phyloP scores from a whole-genome alignment of 352 stramenopile genomes.

The Phytophthora quininea region DNA sequence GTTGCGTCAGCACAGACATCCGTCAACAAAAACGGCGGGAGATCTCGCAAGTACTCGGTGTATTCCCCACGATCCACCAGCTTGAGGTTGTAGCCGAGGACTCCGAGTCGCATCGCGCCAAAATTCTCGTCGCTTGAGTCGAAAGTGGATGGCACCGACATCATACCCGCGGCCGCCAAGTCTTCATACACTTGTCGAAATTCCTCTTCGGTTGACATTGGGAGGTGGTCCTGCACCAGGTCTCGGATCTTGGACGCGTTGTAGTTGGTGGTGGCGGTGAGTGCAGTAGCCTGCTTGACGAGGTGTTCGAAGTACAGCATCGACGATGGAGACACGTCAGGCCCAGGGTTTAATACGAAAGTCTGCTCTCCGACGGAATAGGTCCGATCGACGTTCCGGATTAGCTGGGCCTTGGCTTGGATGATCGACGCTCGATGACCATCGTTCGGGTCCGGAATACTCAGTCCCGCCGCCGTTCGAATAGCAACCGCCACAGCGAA shows the following conservation, averaged over 20 bases:
- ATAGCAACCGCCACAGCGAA: constrained; percentile 2
- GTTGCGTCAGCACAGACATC: constrained; percentile 22
- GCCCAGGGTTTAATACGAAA: constrained; percentile 27
- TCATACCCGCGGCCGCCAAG: constrained; percentile 20
- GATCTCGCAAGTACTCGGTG: constrained; percentile 14
- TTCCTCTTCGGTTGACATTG: constrained; percentile 13
- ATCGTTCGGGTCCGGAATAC: constrained; percentile 27
- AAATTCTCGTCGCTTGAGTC: constrained; percentile 50
- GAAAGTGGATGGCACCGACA: constrained; percentile 25
- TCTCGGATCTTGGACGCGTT: constrained; percentile 26
- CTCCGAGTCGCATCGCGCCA: constrained; percentile 34
- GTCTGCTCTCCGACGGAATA: constrained; percentile 31
- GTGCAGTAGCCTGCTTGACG: constrained; percentile 23
- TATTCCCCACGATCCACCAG: constrained; percentile 30
- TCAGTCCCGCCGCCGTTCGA: constrained; percentile 8
- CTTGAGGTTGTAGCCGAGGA: constrained; percentile 41
- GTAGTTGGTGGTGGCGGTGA: constrained; percentile 30
- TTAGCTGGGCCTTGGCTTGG: constrained; percentile 28
- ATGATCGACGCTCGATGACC: constrained; percentile 31
- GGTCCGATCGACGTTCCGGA: constrained; percentile 36
- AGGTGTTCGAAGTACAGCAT: constrained; percentile 37
- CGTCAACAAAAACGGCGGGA: constrained; percentile 8
- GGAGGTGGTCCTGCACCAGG: constrained; percentile 27
- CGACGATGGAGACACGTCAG: constrained; percentile 27
- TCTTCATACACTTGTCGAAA: constrained; percentile 31